Evolutionary conservation across 805 yeast species (phyloP).

Genomic region (Maudiozyma pseudohumilis): DNA sequence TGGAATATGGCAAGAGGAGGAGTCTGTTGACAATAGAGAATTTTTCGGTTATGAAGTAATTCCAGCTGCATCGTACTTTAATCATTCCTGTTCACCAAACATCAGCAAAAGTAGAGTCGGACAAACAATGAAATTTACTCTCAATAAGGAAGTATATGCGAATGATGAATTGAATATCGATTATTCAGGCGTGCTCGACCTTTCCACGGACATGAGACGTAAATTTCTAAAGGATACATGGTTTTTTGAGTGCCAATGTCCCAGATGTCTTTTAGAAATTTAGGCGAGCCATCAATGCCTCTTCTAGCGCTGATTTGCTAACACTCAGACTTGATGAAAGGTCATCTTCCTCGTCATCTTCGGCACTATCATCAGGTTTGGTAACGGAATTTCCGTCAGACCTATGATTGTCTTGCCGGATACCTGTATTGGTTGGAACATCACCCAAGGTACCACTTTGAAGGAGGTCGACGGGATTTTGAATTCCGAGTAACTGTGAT

Average conservation of each 20-base stretch:
- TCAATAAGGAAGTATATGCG: constrained; percentile 31
- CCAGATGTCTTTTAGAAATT: constrained; percentile 17
- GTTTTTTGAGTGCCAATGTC: constrained; percentile 43
- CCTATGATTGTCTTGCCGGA: too few species aligned
- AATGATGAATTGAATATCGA: constrained; percentile 50
- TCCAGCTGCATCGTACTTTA: constrained; percentile 58
- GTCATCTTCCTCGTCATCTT: constrained; percentile 20
- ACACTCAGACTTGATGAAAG: constrained; percentile 32
- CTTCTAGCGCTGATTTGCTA: constrained; percentile 34
- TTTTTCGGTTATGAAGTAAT: constrained; percentile 51
- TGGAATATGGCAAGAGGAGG: constrained; percentile 50
- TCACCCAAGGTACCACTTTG: too few species aligned
- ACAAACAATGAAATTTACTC: constrained; percentile 33
- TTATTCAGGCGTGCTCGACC: constrained; percentile 41
- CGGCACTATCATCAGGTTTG: too few species aligned
- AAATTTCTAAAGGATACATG: constrained; percentile 38
- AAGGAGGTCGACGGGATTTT: constrained; percentile 3
- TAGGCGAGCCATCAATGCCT: constrained; percentile 31
- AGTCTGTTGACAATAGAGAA: constrained; percentile 37
- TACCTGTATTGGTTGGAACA: too few species aligned
- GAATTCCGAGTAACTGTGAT: constrained; percentile 17
- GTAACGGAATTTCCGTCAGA: too few species aligned
- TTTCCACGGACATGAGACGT: constrained; percentile 36
- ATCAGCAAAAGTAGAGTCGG: constrained; percentile 35
- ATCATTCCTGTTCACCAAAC: constrained; percentile 57